Percentiles rank a stretch among this genome's conserved stretches.
These are phyloP conservation scores for Halophytophthora polymorphica DNA, from an alignment of 352 stramenopile genomes.

Conservation along the genomic window DNA sequence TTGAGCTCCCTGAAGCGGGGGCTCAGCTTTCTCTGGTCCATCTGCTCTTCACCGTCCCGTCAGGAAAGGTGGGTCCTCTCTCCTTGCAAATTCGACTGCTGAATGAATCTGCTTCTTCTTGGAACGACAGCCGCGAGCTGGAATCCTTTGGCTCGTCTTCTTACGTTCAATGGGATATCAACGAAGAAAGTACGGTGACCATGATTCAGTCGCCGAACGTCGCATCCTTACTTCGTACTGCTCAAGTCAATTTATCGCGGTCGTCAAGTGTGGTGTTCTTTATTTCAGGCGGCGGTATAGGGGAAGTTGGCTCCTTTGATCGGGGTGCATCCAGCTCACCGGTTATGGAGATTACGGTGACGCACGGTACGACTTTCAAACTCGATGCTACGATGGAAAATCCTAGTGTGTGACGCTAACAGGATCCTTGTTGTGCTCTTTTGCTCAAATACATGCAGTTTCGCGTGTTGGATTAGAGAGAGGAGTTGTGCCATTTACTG, in stretches of 20 bases:
- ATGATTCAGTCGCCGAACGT: slow-evolving; percentile 36
- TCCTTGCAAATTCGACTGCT: slow-evolving; percentile 33
- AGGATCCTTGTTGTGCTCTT: neutral
- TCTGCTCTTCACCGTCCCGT: slow-evolving; percentile 38
- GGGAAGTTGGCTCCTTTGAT: slow-evolving; percentile 50
- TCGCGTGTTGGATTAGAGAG: slow-evolving; percentile 9
- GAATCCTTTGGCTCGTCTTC: slow-evolving; percentile 19
- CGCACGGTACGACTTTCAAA: slow-evolving; percentile 29
- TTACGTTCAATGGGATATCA: slow-evolving; percentile 30
- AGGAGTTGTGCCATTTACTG: slow-evolving; percentile 11
- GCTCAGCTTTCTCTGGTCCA: slow-evolving; percentile 20
- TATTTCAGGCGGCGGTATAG: slow-evolving; percentile 42
- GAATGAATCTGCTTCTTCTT: slow-evolving; percentile 10
- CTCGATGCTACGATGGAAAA: neutral
- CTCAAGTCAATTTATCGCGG: neutral
- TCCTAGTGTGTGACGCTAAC: neutral
- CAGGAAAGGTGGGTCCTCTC: slow-evolving; percentile 41
- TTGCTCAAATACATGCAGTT: slow-evolving; percentile 1
- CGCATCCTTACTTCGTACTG: slow-evolving; percentile 14
- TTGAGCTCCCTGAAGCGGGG: slow-evolving; percentile 30
- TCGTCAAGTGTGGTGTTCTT: slow-evolving; percentile 16
- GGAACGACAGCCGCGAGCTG: slow-evolving; percentile 8
- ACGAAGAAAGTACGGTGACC: slow-evolving; percentile 13
- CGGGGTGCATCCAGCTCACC: slow-evolving; percentile 14
- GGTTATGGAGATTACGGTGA: slow-evolving; percentile 32